These are phyloP conservation scores for Liriodendron chinense DNA, from an alignment of 164 flowering plant species.

Conservation along the genomic window DNA sequence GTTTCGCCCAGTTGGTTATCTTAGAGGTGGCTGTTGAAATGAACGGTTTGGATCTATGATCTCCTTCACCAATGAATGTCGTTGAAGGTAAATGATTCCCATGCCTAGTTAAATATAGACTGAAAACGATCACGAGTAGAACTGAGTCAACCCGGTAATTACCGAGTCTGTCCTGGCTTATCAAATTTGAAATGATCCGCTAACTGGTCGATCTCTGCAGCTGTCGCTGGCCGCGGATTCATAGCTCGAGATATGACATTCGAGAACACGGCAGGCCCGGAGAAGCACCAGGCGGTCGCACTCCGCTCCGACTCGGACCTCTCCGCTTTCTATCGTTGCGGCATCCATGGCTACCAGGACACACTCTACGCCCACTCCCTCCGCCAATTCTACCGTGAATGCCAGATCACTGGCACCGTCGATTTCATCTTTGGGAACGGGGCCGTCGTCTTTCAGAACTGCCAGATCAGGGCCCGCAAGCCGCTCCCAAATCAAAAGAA, in stretches of 20 bases:
- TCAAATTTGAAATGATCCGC: too few species aligned
- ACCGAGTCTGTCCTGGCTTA: too few species aligned
- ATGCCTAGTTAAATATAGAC: too few species aligned
- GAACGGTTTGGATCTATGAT: too few species aligned
- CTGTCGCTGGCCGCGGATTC: conserved; percentile 57
- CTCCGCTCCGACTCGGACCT: conserved; percentile 72
- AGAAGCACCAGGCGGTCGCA: conserved; percentile 89
- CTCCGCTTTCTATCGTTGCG: conserved; percentile 75
- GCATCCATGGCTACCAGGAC: conserved; percentile 78
- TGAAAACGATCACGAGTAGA: too few species aligned
- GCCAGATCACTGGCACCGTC: conserved; percentile 60
- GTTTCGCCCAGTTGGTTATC: too few species aligned
- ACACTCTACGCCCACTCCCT: conserved; percentile 78
- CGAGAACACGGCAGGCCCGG: conserved; percentile 78
- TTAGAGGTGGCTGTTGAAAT: too few species aligned
- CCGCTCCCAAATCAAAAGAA: conserved; percentile 61
- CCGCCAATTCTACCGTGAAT: conserved; percentile 61
- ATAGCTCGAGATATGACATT: conserved; percentile 73
- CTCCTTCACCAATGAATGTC: too few species aligned
- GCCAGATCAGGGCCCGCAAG: conserved; percentile 65
- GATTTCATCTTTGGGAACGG: conserved; percentile 85
- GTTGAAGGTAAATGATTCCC: too few species aligned
- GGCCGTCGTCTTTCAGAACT: conserved; percentile 58
- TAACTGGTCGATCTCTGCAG: conserved; percentile 31
- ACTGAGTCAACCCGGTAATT: too few species aligned